Conservation (phyloP, 2,329 filamentous ascomycete species). For the Paramyrothecium roridum region DNA sequence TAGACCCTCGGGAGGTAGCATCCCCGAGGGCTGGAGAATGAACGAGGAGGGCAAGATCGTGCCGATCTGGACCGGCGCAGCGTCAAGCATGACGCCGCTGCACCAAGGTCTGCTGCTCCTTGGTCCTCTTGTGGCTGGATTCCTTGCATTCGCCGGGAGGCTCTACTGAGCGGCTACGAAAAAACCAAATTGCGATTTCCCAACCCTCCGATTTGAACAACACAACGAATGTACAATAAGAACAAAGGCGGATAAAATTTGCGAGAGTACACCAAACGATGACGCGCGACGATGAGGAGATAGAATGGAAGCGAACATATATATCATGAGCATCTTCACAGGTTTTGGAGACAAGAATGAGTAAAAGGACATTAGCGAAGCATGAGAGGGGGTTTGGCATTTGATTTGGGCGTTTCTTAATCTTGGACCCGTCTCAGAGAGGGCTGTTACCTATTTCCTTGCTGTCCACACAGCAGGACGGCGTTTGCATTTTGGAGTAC, state of each 20-base stretch:
- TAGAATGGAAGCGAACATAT: not conserved
- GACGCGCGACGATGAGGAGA: too few species aligned
- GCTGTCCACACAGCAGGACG: not conserved
- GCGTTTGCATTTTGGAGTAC: not conserved
- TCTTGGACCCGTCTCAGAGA: not conserved
- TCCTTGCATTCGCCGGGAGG: slow-evolving; percentile 14
- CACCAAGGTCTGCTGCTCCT: slow-evolving; percentile 18
- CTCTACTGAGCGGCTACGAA: not conserved
- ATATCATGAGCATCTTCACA: not conserved
- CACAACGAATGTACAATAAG: not conserved
- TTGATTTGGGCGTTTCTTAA: not conserved
- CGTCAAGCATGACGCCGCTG: slow-evolving; percentile 9
- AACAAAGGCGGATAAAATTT: not conserved
- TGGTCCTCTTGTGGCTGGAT: slow-evolving; percentile 20
- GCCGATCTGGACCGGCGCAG: slow-evolving; percentile 53
- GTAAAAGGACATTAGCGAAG: not conserved
- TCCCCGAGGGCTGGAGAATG: slow-evolving; percentile 81
- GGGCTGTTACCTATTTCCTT: not conserved
- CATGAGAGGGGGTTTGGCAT: not conserved
- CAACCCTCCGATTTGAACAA: not conserved
- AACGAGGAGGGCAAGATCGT: slow-evolving; percentile 76
- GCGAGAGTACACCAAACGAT: too few species aligned
- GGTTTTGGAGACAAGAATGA: not conserved
- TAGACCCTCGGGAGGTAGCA: slow-evolving; percentile 48
- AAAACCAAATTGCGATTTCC: not conserved